Evolutionary conservation across 495 filamentous ascomycete species (phyloP), one percentile per base, ranked within the genome.

Genomic region (Penicillium atrosanguineum): DNA sequence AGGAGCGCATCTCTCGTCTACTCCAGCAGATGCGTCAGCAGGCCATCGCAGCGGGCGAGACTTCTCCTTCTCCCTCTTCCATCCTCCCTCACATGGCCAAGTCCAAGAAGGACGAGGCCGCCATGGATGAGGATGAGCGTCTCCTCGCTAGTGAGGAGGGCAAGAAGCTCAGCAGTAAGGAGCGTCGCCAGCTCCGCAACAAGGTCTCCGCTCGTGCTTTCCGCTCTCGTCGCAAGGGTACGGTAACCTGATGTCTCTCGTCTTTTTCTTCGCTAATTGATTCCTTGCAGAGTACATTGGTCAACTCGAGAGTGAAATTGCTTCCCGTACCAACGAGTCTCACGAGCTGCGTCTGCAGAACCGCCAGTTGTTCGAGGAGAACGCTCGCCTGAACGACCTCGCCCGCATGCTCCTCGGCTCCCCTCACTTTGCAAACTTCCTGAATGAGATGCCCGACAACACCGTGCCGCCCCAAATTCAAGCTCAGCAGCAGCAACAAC

Each of bases 201-300:
- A 99, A 99, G 72, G 94, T 99, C 9, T 99, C 94, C 36, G 94
- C 94, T 53, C 85, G 94, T 50, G 92, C 91, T 38, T 99, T 99
- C 83, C 87, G 94, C 31, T 95, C 90, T 23, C 79, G 94, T 57
- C 85, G 94, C 73, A 99, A 99, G 78, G 93, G 94, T 97, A 83
- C 76, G 83, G 63, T 46, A 6, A 26, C 1, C 12, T 46, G 44
- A 16, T 18, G 15, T 18, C 19, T 40, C 21, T 12, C 6, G 4
- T 40, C 21, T 23, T 45, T 34, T n/a, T 19, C 16, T 15, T 40
- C 11, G 23, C 52, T 90, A 81, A 89, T 68, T 7, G 56, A 18
- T 47, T 6, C 52, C 37, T 63, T 2, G 7, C 41, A 98, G 94
- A 96, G 78, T 97, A 97, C 68, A 97, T 97, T 62, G 80, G 79